Evolutionary conservation across 2,329 filamentous ascomycete species (phyloP).

Genomic region (Acrocalymma vagum): DNA sequence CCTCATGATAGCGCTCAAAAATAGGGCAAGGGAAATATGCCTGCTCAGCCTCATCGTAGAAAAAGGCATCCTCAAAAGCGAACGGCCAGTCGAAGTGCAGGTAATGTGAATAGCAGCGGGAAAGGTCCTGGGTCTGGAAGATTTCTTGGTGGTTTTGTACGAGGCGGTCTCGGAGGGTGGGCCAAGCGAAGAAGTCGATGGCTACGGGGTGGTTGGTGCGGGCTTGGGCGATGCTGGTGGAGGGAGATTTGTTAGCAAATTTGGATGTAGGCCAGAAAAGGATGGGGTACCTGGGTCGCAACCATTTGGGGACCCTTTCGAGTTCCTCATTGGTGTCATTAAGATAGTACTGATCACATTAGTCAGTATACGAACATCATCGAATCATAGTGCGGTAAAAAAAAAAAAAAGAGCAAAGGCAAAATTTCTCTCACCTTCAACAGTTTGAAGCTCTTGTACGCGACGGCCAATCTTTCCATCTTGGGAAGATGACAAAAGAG

Average conservation of each 20-base stretch:
- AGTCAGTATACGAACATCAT: slow-evolving; percentile 5
- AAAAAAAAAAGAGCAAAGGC: too few relatives aligned
- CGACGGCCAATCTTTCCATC: slow-evolving; percentile 33
- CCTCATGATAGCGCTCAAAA: slow-evolving; percentile 40
- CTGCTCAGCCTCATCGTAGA: slow-evolving; percentile 24
- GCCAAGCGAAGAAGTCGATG: slow-evolving; percentile 46
- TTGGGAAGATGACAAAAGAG: slow-evolving; percentile 34
- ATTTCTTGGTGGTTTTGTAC: slow-evolving; percentile 29
- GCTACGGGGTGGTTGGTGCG: slow-evolving; percentile 36
- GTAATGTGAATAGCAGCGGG: slow-evolving; percentile 31
- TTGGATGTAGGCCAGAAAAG: too few relatives aligned
- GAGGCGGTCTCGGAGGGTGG: slow-evolving; percentile 38
- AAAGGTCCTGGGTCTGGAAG: slow-evolving; percentile 29
- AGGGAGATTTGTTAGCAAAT: slow-evolving; percentile 1
- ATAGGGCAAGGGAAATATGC: slow-evolving; percentile 31
- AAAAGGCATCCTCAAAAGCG: slow-evolving; percentile 41
- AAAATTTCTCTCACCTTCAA: slow-evolving; percentile 32
- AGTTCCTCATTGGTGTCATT: slow-evolving; percentile 34
- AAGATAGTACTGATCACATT: slow-evolving; percentile 36
- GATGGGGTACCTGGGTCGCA: slow-evolving; percentile 28
- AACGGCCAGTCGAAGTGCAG: slow-evolving; percentile 44
- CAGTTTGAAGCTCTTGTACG: slow-evolving; percentile 45
- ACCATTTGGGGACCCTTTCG: slow-evolving; percentile 36
- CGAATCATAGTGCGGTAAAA: too few relatives aligned
- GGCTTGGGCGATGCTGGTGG: slow-evolving; percentile 28